A percentile compares a stretch with the other conserved stretches of the same genome.
Conservation (phyloP, 2,329 filamentous ascomycete genomes). For the Pseudogymnoascus sp. region DNA sequence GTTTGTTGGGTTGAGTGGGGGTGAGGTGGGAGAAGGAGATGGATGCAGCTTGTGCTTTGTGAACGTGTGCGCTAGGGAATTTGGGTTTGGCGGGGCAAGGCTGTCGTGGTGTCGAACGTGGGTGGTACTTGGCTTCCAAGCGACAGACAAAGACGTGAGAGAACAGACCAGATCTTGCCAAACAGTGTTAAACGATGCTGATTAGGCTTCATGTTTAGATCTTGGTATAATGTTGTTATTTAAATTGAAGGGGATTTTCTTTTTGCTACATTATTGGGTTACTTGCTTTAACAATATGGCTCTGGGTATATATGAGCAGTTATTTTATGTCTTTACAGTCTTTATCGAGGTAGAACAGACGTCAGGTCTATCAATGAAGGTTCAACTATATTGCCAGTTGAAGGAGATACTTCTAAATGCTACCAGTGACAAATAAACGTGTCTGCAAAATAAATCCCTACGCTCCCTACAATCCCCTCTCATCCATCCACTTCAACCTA, state of each 20-base stretch:
- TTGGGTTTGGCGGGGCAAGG: slow-evolving; percentile 7
- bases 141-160: background rate
- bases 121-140: background rate
- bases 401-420: too few relatives aligned
- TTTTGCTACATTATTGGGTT: too few relatives aligned
- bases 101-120: background rate
- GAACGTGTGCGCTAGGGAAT: slow-evolving; percentile 4
- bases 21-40: background rate
- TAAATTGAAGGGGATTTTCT: too few relatives aligned
- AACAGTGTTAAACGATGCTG: background rate
- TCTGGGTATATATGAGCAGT: too few relatives aligned
- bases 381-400: too few relatives aligned
- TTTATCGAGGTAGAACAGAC: too few relatives aligned
- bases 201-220: background rate
- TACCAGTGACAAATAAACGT: too few relatives aligned
- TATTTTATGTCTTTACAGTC: too few relatives aligned
- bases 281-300: too few relatives aligned
- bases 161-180: background rate
- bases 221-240: too few relatives aligned
- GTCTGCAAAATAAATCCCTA: too few relatives aligned
- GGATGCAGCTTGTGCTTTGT: background rate
- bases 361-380: too few relatives aligned
- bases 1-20: background rate
- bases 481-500: slow-evolving; percentile 43
- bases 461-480: slow-evolving; percentile 19